Conservation (phyloP, 2,329 filamentous ascomycete genomes). For the Colletotrichum sp. region DNA sequence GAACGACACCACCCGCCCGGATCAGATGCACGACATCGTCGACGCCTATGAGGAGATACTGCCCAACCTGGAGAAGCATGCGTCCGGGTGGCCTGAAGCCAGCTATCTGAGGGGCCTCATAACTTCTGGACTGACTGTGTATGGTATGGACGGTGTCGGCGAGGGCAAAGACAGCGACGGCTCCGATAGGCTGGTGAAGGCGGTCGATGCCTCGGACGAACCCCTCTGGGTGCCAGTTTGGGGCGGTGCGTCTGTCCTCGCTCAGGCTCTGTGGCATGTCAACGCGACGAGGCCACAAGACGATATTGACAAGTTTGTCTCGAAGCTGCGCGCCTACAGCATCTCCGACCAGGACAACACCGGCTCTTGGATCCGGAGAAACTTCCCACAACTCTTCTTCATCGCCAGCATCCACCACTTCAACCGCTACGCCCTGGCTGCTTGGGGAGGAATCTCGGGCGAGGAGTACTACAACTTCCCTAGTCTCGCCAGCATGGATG, state of each 20-base stretch:
- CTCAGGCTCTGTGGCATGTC: slow-evolving; percentile 47
- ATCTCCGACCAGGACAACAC: slow-evolving; percentile 61
- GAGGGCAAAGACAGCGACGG: slow-evolving; percentile 39
- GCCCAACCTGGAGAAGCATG: slow-evolving; percentile 35
- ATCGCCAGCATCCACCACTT: slow-evolving; percentile 54
- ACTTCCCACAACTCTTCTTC: slow-evolving; percentile 54
- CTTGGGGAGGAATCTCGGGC: slow-evolving; percentile 56
- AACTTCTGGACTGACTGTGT: background rate
- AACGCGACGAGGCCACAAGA: slow-evolving; percentile 32
- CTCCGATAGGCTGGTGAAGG: slow-evolving; percentile 32
- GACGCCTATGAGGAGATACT: slow-evolving; percentile 38
- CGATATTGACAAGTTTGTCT: slow-evolving; percentile 36
- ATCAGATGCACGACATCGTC: slow-evolving; percentile 38
- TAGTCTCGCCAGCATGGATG: slow-evolving; percentile 46
- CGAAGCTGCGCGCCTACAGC: slow-evolving; percentile 48
- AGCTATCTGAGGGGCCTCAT: background rate
- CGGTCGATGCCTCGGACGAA: slow-evolving; percentile 39
- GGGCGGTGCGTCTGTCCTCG: slow-evolving; percentile 55
- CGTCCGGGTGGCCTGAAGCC: background rate
- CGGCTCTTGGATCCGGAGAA: slow-evolving; percentile 53
- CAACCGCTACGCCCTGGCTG: slow-evolving; percentile 51
- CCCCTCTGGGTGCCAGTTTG: slow-evolving; percentile 54
- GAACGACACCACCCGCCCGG: slow-evolving; percentile 31
- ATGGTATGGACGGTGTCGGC: background rate
- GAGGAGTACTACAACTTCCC: slow-evolving; percentile 51